Conservation (phyloP, 2,329 filamentous ascomycete species). For the Talaromyces sp. region DNA sequence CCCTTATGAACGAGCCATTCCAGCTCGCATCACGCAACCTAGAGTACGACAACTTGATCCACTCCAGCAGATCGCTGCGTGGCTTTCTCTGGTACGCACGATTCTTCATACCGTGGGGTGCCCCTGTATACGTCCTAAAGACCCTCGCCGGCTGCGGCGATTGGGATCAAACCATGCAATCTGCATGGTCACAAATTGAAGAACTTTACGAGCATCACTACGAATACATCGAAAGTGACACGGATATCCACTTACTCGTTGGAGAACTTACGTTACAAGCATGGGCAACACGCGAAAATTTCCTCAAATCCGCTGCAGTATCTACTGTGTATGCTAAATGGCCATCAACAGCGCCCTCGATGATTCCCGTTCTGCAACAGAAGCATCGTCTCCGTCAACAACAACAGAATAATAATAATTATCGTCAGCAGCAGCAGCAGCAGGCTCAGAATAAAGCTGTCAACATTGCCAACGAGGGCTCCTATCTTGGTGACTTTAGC, state of each 20-base stretch:
- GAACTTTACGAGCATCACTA: conserved; percentile 6
- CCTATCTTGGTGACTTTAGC: not conserved
- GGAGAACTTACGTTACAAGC: not conserved
- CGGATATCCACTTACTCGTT: not conserved
- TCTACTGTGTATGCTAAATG: not conserved
- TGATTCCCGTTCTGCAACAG: not conserved
- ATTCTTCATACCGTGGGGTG: conserved; percentile 7
- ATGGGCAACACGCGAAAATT: not conserved
- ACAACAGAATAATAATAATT: not conserved
- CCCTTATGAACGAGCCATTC: not conserved
- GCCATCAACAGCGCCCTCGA: not conserved
- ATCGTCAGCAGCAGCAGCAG: not conserved
- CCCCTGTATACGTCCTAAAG: conserved; percentile 3
- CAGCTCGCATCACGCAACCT: conserved; percentile 1
- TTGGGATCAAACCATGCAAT: conserved; percentile 2
- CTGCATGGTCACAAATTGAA: not conserved
- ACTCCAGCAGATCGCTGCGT: not conserved
- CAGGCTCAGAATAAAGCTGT: not conserved
- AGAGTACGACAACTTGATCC: conserved; percentile 5
- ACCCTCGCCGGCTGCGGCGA: not conserved
- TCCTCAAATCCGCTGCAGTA: not conserved
- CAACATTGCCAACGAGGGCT: not conserved
- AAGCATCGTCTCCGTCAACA: not conserved
- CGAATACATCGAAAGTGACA: not conserved
- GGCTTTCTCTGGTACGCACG: not conserved